Evolutionary conservation across 805 yeast species (phyloP).

Genomic region (Henningerozyma blattae): DNA sequence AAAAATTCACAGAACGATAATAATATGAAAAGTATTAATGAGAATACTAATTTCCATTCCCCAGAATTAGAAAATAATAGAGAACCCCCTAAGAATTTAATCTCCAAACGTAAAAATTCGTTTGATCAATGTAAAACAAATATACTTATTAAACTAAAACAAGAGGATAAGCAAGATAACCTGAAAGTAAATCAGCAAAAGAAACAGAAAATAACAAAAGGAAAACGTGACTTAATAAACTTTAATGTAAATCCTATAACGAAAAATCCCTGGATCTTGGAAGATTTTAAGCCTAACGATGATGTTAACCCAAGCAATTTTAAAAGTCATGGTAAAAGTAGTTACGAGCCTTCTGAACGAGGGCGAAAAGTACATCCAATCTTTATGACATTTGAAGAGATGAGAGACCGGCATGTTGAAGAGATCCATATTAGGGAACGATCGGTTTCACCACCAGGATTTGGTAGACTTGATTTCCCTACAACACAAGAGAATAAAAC

Average conservation of each 20-base stretch:
- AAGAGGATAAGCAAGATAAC: background rate
- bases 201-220: background rate
- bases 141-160: too few species aligned
- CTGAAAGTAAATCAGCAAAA: background rate
- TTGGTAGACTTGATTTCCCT: slow-evolving; percentile 48
- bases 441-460: slow-evolving; percentile 45
- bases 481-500: slow-evolving; percentile 36
- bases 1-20: slow-evolving; percentile 1
- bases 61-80: background rate
- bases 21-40: background rate
- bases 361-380: too few species aligned
- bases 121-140: too few species aligned
- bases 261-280: slow-evolving; percentile 22
- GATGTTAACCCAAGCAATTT: background rate
- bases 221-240: background rate
- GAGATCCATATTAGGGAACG: slow-evolving; percentile 22
- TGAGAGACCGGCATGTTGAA: background rate
- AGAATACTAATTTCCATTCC: background rate
- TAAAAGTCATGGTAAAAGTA: slow-evolving; percentile 1
- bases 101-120: background rate
- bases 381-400: background rate
- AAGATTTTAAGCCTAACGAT: slow-evolving; percentile 22
- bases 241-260: slow-evolving; percentile 19
- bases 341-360: too few species aligned
- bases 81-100: too few species aligned